These are phyloP conservation scores for Neurospora tetraspora DNA, from an alignment of 495 filamentous ascomycete genomes.

Conservation along the genomic window DNA sequence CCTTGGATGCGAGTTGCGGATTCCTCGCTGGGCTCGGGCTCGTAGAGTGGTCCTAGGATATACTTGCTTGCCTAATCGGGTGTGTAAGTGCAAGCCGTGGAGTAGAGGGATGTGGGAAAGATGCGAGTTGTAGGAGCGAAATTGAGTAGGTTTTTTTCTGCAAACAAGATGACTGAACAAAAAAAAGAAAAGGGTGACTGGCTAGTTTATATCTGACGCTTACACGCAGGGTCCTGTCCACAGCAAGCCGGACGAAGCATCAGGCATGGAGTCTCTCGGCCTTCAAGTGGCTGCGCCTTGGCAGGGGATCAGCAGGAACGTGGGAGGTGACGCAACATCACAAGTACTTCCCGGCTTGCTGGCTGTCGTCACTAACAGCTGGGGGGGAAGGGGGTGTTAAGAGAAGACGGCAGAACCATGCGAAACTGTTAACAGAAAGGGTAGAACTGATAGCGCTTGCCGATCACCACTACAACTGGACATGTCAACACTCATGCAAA, in stretches of 20 bases:
- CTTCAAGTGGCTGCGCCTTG: conserved; percentile 4
- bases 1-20: conserved; percentile 15
- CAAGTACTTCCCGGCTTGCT: neutral
- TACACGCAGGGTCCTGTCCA: neutral
- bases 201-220: neutral
- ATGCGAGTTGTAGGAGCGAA: neutral
- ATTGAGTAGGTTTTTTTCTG: neutral
- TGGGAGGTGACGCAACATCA: conserved; percentile 14
- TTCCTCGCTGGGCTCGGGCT: conserved; percentile 21
- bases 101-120: neutral
- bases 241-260: neutral
- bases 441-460: neutral
- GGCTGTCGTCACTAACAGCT: neutral
- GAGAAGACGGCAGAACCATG: neutral
- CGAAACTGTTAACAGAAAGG: neutral
- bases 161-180: neutral
- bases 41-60: conserved; percentile 44
- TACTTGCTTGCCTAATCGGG: conserved; percentile 38
- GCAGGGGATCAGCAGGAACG: conserved; percentile 5
- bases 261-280: neutral
- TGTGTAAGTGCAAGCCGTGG: neutral
- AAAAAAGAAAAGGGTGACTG: neutral
- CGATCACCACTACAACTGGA: neutral
- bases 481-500: neutral
- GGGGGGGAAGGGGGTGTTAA: neutral